These are phyloP conservation scores for Torulaspora pretoriensis DNA, from an alignment of 1,139 yeast species.

Conservation along the genomic window DNA sequence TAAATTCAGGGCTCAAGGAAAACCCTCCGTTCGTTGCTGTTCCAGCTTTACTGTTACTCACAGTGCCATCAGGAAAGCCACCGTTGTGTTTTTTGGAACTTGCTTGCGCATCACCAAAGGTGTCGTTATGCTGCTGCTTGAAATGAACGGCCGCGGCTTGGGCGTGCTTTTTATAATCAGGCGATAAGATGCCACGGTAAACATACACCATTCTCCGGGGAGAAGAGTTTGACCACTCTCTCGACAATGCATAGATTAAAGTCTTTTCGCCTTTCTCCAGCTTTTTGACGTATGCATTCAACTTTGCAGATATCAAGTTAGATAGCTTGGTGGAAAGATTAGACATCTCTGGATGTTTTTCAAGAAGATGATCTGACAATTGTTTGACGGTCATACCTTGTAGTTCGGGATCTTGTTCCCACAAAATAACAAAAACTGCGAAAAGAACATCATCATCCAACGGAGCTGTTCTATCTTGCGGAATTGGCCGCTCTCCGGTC, in stretches of 20 bases:
- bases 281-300: conserved; percentile 78
- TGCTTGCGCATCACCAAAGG: conserved; percentile 6
- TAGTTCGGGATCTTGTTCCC: conserved; percentile 61
- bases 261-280: conserved; percentile 74
- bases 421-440: conserved; percentile 68
- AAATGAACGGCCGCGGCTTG: conserved; percentile 45
- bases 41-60: conserved; percentile 2
- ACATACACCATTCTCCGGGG: conserved; percentile 87
- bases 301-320: conserved; percentile 71
- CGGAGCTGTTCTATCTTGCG: conserved; percentile 57
- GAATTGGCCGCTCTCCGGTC: conserved; percentile 74
- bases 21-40: conserved; percentile 19
- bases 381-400: conserved; percentile 84
- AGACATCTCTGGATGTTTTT: conserved; percentile 77
- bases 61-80: conserved; percentile 6
- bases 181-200: conserved; percentile 69
- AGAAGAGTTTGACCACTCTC: conserved; percentile 87
- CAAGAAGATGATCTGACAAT: conserved; percentile 67
- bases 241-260: conserved; percentile 64
- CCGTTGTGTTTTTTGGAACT: conserved; percentile 12
- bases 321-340: conserved; percentile 75
- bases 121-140: conserved; percentile 24
- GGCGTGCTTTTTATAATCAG: conserved; percentile 68
- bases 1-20: conserved; percentile 31
- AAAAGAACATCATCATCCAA: conserved; percentile 71